A percentile compares a stretch with the other conserved stretches of the same genome.
Evolutionary conservation across 768 basidiomycete genomes (phyloP).

Genomic region (Trametes cinnabarina): DNA sequence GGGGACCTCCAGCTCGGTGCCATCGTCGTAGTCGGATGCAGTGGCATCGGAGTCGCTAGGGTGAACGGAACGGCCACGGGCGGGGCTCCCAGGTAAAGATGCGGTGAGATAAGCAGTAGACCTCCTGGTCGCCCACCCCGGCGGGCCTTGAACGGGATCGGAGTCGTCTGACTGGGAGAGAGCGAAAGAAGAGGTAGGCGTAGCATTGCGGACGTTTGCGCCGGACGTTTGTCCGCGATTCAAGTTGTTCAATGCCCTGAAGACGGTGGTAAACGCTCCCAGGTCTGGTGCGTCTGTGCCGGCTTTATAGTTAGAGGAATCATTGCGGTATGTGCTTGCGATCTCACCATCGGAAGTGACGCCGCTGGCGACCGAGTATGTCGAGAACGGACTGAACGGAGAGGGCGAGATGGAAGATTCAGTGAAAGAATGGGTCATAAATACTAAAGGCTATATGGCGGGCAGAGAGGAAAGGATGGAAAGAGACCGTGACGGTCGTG

Average conservation of each 20-base stretch:
- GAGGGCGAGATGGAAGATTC: constrained; percentile 36
- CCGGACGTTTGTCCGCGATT: constrained; percentile 38
- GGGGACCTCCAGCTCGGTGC: constrained; percentile 24
- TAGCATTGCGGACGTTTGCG: constrained; percentile 21
- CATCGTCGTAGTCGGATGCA: constrained; percentile 27
- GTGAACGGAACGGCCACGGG: constrained; percentile 14
- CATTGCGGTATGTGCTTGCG: neutral
- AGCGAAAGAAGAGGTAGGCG: constrained; percentile 29
- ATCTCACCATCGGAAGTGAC: constrained; percentile 38
- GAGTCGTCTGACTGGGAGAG: constrained; percentile 40
- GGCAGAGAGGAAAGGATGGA: constrained; percentile 1
- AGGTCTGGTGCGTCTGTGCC: constrained; percentile 63
- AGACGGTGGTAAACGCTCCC: constrained; percentile 67
- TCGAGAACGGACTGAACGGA: constrained; percentile 40
- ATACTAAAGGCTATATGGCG: constrained; percentile 2
- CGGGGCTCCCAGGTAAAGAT: constrained; percentile 26
- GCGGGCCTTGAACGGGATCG: constrained; percentile 43
- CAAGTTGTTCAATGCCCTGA: constrained; percentile 61
- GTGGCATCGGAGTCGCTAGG: constrained; percentile 22
- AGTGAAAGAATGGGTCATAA: constrained; percentile 34
- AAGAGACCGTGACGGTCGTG: constrained; percentile 16
- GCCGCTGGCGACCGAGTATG: constrained; percentile 31
- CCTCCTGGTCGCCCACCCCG: constrained; percentile 62
- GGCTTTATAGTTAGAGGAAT: neutral
- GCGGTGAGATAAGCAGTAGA: constrained; percentile 56